A percentile compares a stretch with the other conserved stretches of the same genome.
Conservation (phyloP, 495 filamentous ascomycete genomes). For the Aspergillus biplanus region DNA sequence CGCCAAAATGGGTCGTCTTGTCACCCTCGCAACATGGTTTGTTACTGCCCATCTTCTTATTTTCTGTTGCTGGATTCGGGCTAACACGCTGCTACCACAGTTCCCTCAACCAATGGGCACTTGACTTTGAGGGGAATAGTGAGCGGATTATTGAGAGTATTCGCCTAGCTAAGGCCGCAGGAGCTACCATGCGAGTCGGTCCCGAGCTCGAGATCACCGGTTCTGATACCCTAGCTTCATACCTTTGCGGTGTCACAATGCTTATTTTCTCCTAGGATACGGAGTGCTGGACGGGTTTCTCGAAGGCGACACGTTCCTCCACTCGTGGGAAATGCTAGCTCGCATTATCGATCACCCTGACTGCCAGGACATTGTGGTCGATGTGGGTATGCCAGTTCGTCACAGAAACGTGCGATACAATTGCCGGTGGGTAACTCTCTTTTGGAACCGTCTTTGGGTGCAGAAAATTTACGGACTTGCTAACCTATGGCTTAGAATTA, state of each 20-base stretch:
- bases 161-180: slow-evolving; percentile 66
- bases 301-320: slow-evolving; percentile 56
- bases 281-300: slow-evolving; percentile 72
- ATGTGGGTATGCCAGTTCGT: slow-evolving; percentile 68
- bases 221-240: slow-evolving; percentile 14
- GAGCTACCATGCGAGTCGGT: slow-evolving; percentile 74
- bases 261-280: slow-evolving; percentile 55
- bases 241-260: background rate
- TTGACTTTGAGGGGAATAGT: slow-evolving; percentile 80
- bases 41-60: slow-evolving; percentile 1
- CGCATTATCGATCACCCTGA: slow-evolving; percentile 64
- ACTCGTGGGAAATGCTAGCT: slow-evolving; percentile 74
- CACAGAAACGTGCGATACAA: slow-evolving; percentile 77
- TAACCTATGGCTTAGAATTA: slow-evolving; percentile 40
- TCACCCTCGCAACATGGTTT: slow-evolving; percentile 47
- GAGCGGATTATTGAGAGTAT: slow-evolving; percentile 78
- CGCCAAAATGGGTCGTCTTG: slow-evolving; percentile 43
- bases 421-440: slow-evolving; percentile 49
- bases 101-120: slow-evolving; percentile 61
- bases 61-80: background rate
- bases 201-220: slow-evolving; percentile 71
- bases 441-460: background rate
- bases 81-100: slow-evolving; percentile 26
- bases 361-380: slow-evolving; percentile 77
- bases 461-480: background rate